Percentiles rank a stretch among this genome's conserved stretches.
phyloP scores from a whole-genome alignment of 225 moss, liverwort and hornwort genomes.

The Asterella californica region DNA sequence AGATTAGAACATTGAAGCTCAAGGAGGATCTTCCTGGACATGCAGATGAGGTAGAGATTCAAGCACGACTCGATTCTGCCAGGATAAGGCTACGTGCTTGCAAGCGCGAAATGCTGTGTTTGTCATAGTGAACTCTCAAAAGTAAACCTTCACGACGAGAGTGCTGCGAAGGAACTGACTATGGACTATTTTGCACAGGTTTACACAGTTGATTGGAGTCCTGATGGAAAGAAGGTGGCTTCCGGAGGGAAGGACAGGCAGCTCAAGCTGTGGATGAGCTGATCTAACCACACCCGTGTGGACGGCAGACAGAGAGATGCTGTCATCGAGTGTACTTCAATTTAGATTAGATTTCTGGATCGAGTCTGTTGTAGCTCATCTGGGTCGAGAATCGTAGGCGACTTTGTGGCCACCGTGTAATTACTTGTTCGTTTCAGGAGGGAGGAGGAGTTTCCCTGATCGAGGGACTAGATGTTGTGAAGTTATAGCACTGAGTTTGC shows the following conservation, averaged over 20 bases:
- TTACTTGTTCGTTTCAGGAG: background rate
- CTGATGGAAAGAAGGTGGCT: conserved; percentile 89
- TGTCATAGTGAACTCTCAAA: background rate
- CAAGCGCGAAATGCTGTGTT: background rate
- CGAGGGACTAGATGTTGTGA: background rate
- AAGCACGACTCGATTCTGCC: background rate
- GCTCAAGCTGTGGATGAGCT: conserved; percentile 97
- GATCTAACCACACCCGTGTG: background rate
- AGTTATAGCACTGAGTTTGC: background rate
- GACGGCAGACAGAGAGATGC: background rate
- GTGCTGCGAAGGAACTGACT: background rate
- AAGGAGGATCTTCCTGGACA: conserved; percentile 94
- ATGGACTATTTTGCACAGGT: conserved; percentile 37
- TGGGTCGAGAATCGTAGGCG: background rate
- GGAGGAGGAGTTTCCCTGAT: background rate
- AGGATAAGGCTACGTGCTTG: background rate
- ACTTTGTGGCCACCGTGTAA: background rate
- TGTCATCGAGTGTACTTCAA: background rate
- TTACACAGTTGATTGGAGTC: conserved; percentile 97
- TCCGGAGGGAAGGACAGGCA: conserved; percentile 94
- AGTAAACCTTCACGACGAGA: background rate
- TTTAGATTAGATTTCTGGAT: background rate
- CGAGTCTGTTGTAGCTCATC: background rate
- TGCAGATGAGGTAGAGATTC: conserved; percentile 75
- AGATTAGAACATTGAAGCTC: conserved; percentile 78